Evolutionary conservation across 2,329 filamentous ascomycete genomes (phyloP), one percentile per base, ranked within the genome.

Genomic region (Fusarium marasasianum): DNA sequence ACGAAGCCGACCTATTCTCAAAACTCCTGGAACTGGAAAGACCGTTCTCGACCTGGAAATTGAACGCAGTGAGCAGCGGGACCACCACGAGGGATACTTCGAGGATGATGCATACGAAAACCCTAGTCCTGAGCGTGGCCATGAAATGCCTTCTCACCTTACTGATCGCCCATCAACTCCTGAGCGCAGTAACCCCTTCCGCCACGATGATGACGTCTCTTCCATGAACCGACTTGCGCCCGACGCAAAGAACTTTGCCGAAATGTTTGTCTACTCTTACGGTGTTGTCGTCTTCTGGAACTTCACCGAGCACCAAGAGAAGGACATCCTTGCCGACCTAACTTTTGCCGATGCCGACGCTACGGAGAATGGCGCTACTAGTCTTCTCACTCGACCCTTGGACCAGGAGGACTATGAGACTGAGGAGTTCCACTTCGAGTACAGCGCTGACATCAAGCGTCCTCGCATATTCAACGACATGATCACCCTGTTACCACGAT

Each of bases 281-380:
- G 96, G 96, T 26, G 96, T 99, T 2, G 96, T 96, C 0, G 96
- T 99, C 10, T 98, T 99, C 81, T 99, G 96, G 96, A 99, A 99
- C 82, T 98, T 99, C 78, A 96, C 94, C 17, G 95, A 98, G 82
- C 90, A 92, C 74, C 96, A 99, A 81, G 96, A 99, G 82, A 98
- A 98, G 83, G 95, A 98, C 78, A 94, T 98, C 53, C 89, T 99
- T 29, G 96, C 96, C 44, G 96, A 99, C 82, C 86, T 99, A 61
- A 96, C 95, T 2, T 98, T 99, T 83, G 94, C 94, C 17, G 90
- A 91, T 75, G 91, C 90, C 62, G 77, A 91, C 74, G 91, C 89
- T 61, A 56, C 91, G 74, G 91, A 90, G 64, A 90, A 92, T 66
- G 88, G 88, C 24, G 87, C 89, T 55, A 80, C 84, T 24, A 90